Evolutionary conservation across 2,329 filamentous ascomycete genomes (phyloP).

Genomic region (Fusarium verticillioides): DNA sequence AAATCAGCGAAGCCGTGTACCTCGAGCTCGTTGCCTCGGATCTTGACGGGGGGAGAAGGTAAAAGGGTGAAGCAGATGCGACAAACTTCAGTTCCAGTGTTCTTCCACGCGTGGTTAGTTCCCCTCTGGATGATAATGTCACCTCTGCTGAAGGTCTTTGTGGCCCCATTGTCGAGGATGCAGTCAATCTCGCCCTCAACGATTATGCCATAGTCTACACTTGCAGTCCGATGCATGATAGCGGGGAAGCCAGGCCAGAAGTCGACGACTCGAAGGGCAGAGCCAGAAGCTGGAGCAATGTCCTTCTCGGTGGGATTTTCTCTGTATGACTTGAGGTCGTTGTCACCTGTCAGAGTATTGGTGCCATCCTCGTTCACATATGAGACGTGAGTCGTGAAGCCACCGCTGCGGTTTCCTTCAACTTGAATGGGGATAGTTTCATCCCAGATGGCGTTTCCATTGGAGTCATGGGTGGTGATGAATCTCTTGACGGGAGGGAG

Average conservation of each 20-base stretch:
- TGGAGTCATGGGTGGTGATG: constrained; percentile 37
- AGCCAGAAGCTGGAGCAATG: constrained; percentile 31
- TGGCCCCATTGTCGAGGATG: constrained; percentile 34
- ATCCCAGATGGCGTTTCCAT: constrained; percentile 36
- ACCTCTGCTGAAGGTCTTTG: constrained; percentile 30
- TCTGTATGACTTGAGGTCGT: constrained; percentile 31
- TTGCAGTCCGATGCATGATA: constrained; percentile 39
- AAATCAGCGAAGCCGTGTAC: constrained; percentile 39
- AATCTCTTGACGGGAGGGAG: constrained; percentile 33
- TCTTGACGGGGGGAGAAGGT: constrained; percentile 31
- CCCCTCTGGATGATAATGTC: constrained; percentile 42
- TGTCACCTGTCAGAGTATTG: constrained; percentile 22
- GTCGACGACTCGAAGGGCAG: constrained; percentile 35
- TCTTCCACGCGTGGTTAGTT: constrained; percentile 42
- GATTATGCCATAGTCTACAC: constrained; percentile 38
- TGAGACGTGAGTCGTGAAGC: constrained; percentile 35
- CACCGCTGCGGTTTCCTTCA: constrained; percentile 22
- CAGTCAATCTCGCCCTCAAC: constrained; percentile 39
- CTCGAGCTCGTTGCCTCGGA: constrained; percentile 35
- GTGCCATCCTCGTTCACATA: constrained; percentile 30
- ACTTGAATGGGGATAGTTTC: constrained; percentile 25
- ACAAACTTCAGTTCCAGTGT: constrained; percentile 28
- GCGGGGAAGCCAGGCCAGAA: constrained; percentile 36
- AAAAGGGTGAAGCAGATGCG: constrained; percentile 40
- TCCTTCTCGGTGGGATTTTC: constrained; percentile 32